Evolutionary conservation across 2,329 filamentous ascomycete genomes (phyloP), one percentile per base, ranked within the genome.

Genomic region (Paraphaeosphaeria minitans): DNA sequence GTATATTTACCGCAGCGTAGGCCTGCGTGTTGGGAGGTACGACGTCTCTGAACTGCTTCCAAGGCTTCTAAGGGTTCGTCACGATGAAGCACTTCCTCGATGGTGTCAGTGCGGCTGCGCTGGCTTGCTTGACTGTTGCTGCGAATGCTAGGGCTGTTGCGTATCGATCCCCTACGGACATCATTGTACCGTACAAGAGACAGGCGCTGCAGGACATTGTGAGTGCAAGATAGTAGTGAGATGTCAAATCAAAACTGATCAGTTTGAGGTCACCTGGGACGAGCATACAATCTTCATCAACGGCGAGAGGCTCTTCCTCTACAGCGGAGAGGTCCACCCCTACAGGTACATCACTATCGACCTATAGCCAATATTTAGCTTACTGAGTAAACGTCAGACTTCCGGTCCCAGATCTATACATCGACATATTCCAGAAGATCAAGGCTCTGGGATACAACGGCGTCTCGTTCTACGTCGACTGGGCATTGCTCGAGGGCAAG

Each of bases 351-450:
- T 60, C 1, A 19, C 33, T 24, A 39, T 31, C 31, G 31, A 47
- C 22, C 16, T 27, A 47, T 24, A 7, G 4, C 14, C 1, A 31
- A 47, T 22, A 16, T 13, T 19, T 3, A 22, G 4, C 48, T 51
- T 24, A 41, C 59, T 68, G 19, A 70, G 41, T 29, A 14, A 7
- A 14, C 1, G 46, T 7, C 53, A 83, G 85, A 65, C 76, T 89
- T 0, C 86, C 87, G 1, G 86, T 89, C 1, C 82, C 85, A 2
- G 79, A 80, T 49, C 79, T 90, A 4, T 88, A 88, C 80, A 80
- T 90, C 9, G 91, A 94, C 64, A 72, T 94, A 1, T 89, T 96
- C 66, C 88, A 95, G 68, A 96, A 96, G 77, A 86, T 94, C 74
- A 93, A 90, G 75, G 88, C 90, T 0, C 77, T 93, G 1, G 92